Evolutionary conservation across 345 rosid species (phyloP), one percentile per base, ranked within the genome.

Genomic region (Cardamine chenopodiifolia): DNA sequence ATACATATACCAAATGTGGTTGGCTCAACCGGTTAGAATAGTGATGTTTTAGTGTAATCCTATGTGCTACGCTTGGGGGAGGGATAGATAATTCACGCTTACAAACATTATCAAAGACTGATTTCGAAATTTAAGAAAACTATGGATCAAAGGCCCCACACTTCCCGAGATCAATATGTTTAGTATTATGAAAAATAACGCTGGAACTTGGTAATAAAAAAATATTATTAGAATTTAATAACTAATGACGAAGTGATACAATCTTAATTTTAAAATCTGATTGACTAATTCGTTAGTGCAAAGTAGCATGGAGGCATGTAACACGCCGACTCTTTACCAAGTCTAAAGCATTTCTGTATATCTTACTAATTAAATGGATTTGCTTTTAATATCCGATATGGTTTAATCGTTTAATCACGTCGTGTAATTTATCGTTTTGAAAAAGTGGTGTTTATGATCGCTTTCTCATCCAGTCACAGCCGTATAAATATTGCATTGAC

Each of bases 351-450:
- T 61, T 29, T 61, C 56, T 75, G 55, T 40, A 18, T 66, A 74
- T 45, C 71, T 1, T 44, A 44, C 28, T 73, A 55, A n/a, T 65
- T 47, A 25, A 74, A 49, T 8, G 2, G 32, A 66, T 48, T 48
- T 66, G 42, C 25, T 55, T 58, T 59, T 40, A 58, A n/a, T 58
- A 58, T 52, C 29, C 22, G 9, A 26, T 66, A 22, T 22, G 63
- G 66, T 48, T 54, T 60, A 75, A 60, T 75, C 79, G 47, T 75
- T 75, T 59, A 13, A 6, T 60, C 79, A 75, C 78, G 78, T 67
- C 54, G 68, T 67, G 54, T 59, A 49, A 67, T 31, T 56, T 47
- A 17, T 45, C 60, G 66, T 18, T 56, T 35, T 66, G 71, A 25
- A 57, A 57, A 47, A 57, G 12, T 18, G 20, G 12, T 0, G 62